phyloP scores from a whole-genome alignment of 2,329 filamentous ascomycete genomes.

The Alternaria gaisen region DNA sequence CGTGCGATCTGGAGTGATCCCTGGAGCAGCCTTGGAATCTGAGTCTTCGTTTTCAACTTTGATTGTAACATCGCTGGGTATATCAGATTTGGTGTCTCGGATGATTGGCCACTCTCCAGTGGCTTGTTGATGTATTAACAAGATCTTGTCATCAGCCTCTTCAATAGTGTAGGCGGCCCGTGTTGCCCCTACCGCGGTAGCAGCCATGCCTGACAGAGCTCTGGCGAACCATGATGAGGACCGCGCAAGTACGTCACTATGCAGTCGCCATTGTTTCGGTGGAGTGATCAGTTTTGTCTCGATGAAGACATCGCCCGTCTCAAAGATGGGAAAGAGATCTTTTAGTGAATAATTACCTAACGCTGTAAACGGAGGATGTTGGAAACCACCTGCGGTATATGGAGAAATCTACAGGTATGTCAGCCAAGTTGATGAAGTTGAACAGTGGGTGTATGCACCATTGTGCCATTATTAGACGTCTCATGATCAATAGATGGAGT shows the following conservation, averaged over 20 bases:
- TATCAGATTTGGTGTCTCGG: background rate
- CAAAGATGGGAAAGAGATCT: slow-evolving; percentile 14
- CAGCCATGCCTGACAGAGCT: background rate
- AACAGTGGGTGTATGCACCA: background rate
- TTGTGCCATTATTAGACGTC: background rate
- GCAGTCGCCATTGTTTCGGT: slow-evolving; percentile 21
- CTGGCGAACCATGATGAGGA: slow-evolving; percentile 27
- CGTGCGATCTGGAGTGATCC: background rate
- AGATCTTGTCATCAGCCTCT: slow-evolving; percentile 1
- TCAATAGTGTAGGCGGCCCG: slow-evolving; percentile 12
- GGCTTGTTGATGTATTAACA: background rate
- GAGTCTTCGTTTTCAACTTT: background rate
- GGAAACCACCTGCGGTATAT: background rate
- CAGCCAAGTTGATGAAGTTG: background rate
- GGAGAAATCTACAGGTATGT: background rate
- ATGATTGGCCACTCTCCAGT: background rate
- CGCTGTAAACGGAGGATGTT: background rate
- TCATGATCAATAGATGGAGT: background rate
- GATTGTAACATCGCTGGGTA: background rate
- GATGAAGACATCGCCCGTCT: slow-evolving; percentile 13
- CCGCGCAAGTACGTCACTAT: slow-evolving; percentile 19
- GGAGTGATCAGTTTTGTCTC: background rate
- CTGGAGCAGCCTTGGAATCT: background rate
- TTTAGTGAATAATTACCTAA: background rate
- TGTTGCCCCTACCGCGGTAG: too few relatives aligned